Percentiles rank a stretch among this genome's conserved stretches.
phyloP scores from a whole-genome alignment of 345 rosid genomes.

The Pugionium dolabratum region DNA sequence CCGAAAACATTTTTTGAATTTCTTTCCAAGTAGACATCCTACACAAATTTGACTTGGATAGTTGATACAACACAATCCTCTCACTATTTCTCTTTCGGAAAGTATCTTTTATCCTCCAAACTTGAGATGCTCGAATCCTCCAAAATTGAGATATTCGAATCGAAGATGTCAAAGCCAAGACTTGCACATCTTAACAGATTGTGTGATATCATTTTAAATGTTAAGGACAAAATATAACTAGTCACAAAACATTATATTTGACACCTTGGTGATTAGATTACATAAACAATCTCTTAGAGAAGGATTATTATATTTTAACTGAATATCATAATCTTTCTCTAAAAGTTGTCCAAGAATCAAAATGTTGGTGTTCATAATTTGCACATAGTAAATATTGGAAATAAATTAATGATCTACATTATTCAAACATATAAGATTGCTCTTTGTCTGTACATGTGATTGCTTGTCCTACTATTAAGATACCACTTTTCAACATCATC shows the following conservation, averaged over 20 bases:
- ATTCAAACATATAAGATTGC: neutral
- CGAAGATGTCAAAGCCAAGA: conserved; percentile 8
- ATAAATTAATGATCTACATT: neutral
- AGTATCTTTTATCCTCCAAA: neutral
- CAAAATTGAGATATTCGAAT: neutral
- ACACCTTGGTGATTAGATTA: neutral
- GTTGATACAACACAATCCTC: no score
- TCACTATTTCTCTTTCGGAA: neutral
- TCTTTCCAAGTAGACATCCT: neutral
- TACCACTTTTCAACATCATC: neutral
- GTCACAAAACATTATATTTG: no score
- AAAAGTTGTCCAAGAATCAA: no score
- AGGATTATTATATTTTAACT: neutral
- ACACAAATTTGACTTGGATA: no score
- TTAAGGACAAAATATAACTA: no score
- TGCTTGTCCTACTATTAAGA: neutral
- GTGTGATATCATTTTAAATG: no score
- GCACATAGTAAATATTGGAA: neutral
- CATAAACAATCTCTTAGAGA: neutral
- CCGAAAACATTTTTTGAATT: no score
- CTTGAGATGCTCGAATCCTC: conserved; percentile 5
- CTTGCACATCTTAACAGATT: neutral
- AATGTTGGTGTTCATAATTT: neutral
- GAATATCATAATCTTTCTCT: neutral
- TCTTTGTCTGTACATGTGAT: neutral